Base-by-base conservation (phyloP, 352 stramenopile genomes). In the Phytophthora uliginosa region DNA sequence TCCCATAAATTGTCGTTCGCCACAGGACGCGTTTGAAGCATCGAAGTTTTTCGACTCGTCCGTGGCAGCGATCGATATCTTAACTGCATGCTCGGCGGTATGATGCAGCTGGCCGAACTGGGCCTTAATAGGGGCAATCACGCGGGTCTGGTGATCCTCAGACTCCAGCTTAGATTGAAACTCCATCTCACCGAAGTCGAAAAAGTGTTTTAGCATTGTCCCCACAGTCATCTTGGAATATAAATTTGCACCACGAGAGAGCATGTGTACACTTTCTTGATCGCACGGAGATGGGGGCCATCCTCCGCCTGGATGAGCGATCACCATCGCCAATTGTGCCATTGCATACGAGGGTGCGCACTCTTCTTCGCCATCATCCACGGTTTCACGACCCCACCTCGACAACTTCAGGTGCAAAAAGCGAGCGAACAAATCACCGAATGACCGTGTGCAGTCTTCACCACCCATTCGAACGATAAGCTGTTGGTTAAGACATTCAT, bases 401-500 rank as follows among this genome's bases (percentile, higher is more conserved):
- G 90, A 94, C 15, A 95, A 66, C 67, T 97, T 97, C 42, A 97
- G 73, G 61, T 97, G 89, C 47, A 95, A 61, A 36, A 95, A 94
- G 9, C 90, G 90, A 24, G 86, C 51, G 20, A 84, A 87, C 22
- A 97, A 70, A 55, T 96, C 89, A 17, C 83, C 90, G 76, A 96
- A 93, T 42, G 90, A 95, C 13, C 76, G 78, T 1, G 87, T 90
- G 36, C 85, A 93, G 40, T 97, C 86, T 47, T 91, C 82, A 6
- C 87, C 86, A 38, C 85, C 86, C 26, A 96, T 75, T 0, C 79
- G 80, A 33, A 96, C 64, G 6, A 86, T 63, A 45, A 96, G 72
- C 54, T 95, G 85, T 13, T 81, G 72, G 62, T 93, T 90, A 1
- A 97, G 53, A 56, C 88, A 95, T 57, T 97, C 88, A 58, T 96